phyloP scores from a whole-genome alignment of 148 eudicot genomes.

The Gaultheria prostrata region DNA sequence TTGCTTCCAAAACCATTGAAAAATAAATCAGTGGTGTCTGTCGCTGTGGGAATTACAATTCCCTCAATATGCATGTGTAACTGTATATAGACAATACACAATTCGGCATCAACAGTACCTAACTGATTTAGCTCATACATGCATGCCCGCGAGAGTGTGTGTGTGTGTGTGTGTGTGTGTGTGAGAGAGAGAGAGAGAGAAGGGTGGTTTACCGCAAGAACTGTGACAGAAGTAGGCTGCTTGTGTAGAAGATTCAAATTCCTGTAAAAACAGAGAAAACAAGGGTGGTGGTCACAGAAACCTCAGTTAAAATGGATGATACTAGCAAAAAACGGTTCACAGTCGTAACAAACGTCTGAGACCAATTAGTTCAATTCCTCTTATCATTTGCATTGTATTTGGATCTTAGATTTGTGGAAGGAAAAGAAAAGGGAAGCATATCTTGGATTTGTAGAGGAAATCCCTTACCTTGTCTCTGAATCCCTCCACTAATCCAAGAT shows the following conservation, averaged over 20 bases:
- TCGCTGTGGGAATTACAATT: background rate
- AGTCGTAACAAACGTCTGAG: background rate
- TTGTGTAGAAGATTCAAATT: constrained; percentile 64
- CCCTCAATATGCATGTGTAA: background rate
- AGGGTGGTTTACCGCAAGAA: constrained; percentile 56
- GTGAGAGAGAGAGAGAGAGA: background rate
- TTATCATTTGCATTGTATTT: background rate
- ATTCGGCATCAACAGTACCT: background rate
- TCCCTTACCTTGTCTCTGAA: background rate
- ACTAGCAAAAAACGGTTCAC: background rate
- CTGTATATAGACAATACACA: background rate
- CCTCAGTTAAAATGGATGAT: background rate
- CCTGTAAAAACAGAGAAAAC: constrained; percentile 37
- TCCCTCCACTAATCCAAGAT: background rate
- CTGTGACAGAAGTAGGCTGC: constrained; percentile 48
- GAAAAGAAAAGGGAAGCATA: background rate
- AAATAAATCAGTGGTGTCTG: background rate
- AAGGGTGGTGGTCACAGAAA: background rate
- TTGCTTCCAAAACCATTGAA: constrained; percentile 7
- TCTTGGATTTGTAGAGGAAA: background rate
- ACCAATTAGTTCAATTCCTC: background rate
- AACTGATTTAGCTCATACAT: background rate
- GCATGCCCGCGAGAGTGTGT: background rate
- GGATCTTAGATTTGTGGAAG: background rate
- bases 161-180: background rate